Evolutionary conservation across 179 eudicot species (phyloP).

Genomic region (Silene noctiflora): DNA sequence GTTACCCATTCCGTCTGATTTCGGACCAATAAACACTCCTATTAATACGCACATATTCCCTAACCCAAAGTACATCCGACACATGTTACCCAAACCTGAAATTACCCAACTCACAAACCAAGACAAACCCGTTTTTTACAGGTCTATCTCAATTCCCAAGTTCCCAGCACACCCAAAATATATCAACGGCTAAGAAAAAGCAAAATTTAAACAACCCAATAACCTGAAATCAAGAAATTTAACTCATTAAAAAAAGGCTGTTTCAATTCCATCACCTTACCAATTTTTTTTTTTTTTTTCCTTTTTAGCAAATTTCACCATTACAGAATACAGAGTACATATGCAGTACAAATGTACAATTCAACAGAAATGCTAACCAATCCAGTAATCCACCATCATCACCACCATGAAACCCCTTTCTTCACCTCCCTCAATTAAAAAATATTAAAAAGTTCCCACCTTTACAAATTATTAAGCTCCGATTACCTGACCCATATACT

Average conservation of each 20-base stretch:
- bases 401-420: slow-evolving; percentile 1
- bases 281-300: no score
- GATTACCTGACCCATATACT: slow-evolving; percentile 19
- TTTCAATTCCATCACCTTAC: background rate
- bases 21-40: no score
- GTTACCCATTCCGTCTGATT: no score
- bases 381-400: background rate
- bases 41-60: no score
- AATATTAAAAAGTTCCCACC: background rate
- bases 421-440: background rate
- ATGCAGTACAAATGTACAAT: slow-evolving; percentile 8
- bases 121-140: no score
- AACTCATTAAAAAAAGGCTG: background rate
- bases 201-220: slow-evolving; percentile 1
- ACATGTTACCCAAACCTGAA: no score
- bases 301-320: no score
- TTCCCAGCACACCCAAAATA: no score
- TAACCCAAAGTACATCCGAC: no score
- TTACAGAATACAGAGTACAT: background rate
- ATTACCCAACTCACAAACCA: no score
- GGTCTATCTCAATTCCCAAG: no score
- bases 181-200: slow-evolving; percentile 22
- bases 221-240: background rate
- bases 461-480: background rate
- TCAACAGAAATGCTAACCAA: background rate